phyloP scores from a whole-genome alignment of 164 flowering plant species.

The Nelumbo lutea region DNA sequence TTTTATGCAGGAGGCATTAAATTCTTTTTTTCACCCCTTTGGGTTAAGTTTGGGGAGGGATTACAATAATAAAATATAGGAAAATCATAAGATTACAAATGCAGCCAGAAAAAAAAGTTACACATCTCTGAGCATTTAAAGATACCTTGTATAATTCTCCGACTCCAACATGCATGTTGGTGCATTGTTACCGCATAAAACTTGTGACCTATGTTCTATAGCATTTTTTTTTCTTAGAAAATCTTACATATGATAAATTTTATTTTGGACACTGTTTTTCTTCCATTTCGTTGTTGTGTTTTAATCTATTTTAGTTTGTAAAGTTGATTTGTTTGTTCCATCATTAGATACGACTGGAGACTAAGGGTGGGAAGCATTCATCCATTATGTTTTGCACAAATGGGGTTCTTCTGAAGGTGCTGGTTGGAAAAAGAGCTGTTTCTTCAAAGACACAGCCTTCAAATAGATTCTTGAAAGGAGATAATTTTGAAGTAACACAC shows the following conservation, averaged over 20 bases:
- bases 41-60: neutral
- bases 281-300: neutral
- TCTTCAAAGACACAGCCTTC: slow-evolving; percentile 23
- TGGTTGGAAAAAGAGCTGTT: slow-evolving; percentile 44
- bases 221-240: too few species aligned
- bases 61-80: neutral
- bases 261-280: neutral
- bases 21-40: neutral
- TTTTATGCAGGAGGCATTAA: too few species aligned
- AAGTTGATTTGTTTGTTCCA: slow-evolving; percentile 1
- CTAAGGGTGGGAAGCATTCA: slow-evolving; percentile 79
- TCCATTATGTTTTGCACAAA: slow-evolving; percentile 93
- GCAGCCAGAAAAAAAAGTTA: too few species aligned
- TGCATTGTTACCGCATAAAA: too few species aligned
- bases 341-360: slow-evolving; percentile 78
- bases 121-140: too few species aligned
- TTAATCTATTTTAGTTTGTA: neutral
- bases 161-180: too few species aligned
- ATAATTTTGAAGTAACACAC: slow-evolving; percentile 55
- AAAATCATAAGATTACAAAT: neutral
- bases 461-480: slow-evolving; percentile 16
- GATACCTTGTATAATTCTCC: too few species aligned
- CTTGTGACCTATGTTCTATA: too few species aligned
- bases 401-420: slow-evolving; percentile 75
- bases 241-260: too few species aligned